Evolutionary conservation across 225 moss, liverwort and hornwort genomes (phyloP), one percentile per base, ranked within the genome.

Genomic region (Sphagnum tenellum): DNA sequence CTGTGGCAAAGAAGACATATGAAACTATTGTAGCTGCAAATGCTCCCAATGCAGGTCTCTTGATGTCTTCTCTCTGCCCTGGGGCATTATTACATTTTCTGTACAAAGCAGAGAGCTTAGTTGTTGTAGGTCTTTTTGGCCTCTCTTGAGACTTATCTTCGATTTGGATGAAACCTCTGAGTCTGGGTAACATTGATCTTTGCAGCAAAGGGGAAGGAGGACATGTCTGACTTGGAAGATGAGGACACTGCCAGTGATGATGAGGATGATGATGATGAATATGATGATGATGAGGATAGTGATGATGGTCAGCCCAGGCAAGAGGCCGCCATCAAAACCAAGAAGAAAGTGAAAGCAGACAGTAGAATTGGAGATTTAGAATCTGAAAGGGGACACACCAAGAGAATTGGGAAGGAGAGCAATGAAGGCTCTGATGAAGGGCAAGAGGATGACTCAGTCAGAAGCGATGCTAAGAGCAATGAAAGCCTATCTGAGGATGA

Each of bases 1-100:
- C 98, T 50, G 76, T 98, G 65, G 96, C 84, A 6, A 98, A 98
- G 76, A 86, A 84, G 53, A 77, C 89, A 63, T 98, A 77, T 64
- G 93, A 90, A 74, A 86, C 82, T 54, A 79, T 78, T 70, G 73
- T 75, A 69, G 72, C 63, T 64, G 51, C 88, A 55, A 80, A 76
- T 68, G 57, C 13, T 60, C 69, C 73, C 10, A 55, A 79, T 68
- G 67, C 71, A 84, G 88, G 90, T 94, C 56, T 53, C 57, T 66
- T 47, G 45, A 47, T 57, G 46, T 13, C 46, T 7, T 46, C 8
- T 47, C 47, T 61, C 61, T 9, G 29, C 29, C 29, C 29, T 29
- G 29, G 29, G 0, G 29, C 29, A 29, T 29, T 29, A 29, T 29
- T 29, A 29, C 29, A 29, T 29, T 29, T 29, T 29, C 29, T 29